These are phyloP conservation scores for Kitagawia praeruptora DNA, from an alignment of 129 eudicot genomes.

Conservation along the genomic window DNA sequence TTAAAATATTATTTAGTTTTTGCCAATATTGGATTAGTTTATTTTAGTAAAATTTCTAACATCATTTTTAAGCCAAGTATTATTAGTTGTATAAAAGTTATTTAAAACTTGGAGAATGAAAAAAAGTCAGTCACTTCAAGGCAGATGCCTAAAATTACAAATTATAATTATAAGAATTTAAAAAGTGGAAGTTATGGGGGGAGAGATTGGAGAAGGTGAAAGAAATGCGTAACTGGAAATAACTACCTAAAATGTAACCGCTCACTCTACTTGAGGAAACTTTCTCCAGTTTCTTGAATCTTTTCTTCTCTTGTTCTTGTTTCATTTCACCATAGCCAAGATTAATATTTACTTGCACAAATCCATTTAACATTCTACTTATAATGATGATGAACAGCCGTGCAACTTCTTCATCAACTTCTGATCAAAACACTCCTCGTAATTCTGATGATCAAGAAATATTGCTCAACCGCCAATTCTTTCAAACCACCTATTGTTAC, in stretches of 20 bases:
- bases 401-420: neutral
- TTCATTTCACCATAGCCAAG: neutral
- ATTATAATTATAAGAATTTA: too few species aligned
- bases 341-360: neutral
- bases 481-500: neutral
- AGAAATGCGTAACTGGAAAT: constrained; percentile 39
- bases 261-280: constrained; percentile 27
- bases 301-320: constrained; percentile 12
- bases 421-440: constrained; percentile 14
- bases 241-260: constrained; percentile 44
- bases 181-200: neutral
- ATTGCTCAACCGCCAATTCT: constrained; percentile 7
- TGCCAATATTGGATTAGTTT: neutral
- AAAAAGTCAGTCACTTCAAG: neutral
- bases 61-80: too few species aligned
- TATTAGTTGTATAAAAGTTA: too few species aligned
- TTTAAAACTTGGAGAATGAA: neutral
- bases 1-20: too few species aligned
- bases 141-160: neutral
- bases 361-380: neutral
- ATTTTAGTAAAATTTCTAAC: too few species aligned
- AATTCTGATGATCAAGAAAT: constrained; percentile 16
- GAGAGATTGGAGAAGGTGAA: constrained; percentile 10
- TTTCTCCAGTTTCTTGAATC: constrained; percentile 15
- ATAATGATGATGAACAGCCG: constrained; percentile 11